Evolutionary conservation across 169 alveolate genomes (phyloP).

Genomic region (Cryptosporidium baileyi): DNA sequence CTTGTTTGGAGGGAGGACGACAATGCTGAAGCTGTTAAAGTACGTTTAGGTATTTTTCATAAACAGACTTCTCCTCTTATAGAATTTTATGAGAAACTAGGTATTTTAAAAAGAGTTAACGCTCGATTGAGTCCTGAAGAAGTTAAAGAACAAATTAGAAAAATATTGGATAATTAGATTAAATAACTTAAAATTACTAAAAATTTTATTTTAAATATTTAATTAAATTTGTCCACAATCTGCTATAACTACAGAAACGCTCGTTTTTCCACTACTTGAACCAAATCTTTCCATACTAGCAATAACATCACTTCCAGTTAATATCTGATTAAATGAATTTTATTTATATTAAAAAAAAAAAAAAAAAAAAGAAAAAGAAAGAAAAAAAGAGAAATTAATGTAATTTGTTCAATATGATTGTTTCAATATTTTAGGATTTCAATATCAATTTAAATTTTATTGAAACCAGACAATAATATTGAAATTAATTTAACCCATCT

Average conservation of each 20-base stretch:
- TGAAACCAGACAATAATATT: constrained; percentile 55
- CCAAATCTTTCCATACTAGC: constrained; percentile 92
- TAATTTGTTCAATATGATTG: neutral
- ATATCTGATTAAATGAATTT: constrained; percentile 13
- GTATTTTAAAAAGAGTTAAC: constrained; percentile 75
- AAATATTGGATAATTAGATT: neutral
- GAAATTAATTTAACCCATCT: constrained; percentile 64
- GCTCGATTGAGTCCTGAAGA: constrained; percentile 77
- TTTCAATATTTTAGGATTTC: constrained; percentile 25
- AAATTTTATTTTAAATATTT: too few relatives aligned
- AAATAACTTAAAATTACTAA: neutral
- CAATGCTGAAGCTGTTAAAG: constrained; percentile 80
- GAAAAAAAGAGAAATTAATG: too few relatives aligned
- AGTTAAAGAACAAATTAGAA: constrained; percentile 78
- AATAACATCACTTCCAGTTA: constrained; percentile 89
- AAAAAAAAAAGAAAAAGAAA: too few relatives aligned
- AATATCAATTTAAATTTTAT: neutral
- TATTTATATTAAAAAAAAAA: too few relatives aligned
- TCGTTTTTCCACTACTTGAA: constrained; percentile 87
- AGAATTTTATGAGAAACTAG: constrained; percentile 79
- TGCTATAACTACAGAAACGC: constrained; percentile 85
- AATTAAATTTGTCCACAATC: constrained; percentile 89
- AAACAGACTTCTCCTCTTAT: constrained; percentile 80
- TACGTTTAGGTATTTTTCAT: constrained; percentile 79
- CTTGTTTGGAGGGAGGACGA: constrained; percentile 84